Base-by-base conservation (phyloP, 2,329 filamentous ascomycete species). In the Epichloe scottii region DNA sequence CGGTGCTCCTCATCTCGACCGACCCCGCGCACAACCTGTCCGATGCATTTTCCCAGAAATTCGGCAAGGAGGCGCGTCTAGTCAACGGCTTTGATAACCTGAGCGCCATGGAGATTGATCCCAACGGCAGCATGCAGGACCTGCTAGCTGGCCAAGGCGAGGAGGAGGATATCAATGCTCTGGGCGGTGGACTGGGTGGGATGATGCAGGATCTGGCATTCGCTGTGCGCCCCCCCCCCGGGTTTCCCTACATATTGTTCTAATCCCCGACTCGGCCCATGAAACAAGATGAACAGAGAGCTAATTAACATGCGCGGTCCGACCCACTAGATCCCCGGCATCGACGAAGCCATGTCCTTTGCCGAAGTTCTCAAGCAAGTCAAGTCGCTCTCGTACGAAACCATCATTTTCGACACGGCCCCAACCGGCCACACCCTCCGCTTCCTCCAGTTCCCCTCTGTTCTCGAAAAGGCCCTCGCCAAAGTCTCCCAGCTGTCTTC, bases 121-220 rank as follows among this genome's bases (percentile, higher is more conserved):
- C 93, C 49, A 97, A 95, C 66, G 93, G 91, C 46, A 95, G 89
- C 64, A 95, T 98, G 68, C 93, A 96, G 71, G 93, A 98, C 66
- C 73, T 98, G 51, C 74, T 98, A 56, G 86, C 87, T 10, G 85
- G 84, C 2, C 77, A 82, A 64, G 83, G 79, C 42, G 89, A 88
- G 17, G 87, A 87, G 26, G 87, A 86, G 35, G 68, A 71, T 17
- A 61, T 70, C 58, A 86, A 89, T 57, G 82, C 82, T 40, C 82
- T 87, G 73, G 79, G 77, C 48, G 84, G 83, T 44, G 79, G 77
- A 15, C 82, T 96, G 72, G 90, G 91, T 26, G 86, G 85, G 60
- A 96, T 97, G 90, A 95, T 97, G 86, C 93, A 98, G 71, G 93
- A 98, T 69, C 76, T 98, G 58, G 93, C 93, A 0, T 96, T 97